Evolutionary conservation across 2,329 filamentous ascomycete species (phyloP), one percentile per base, ranked within the genome.

Genomic region (Pleoardoris graminearum): DNA sequence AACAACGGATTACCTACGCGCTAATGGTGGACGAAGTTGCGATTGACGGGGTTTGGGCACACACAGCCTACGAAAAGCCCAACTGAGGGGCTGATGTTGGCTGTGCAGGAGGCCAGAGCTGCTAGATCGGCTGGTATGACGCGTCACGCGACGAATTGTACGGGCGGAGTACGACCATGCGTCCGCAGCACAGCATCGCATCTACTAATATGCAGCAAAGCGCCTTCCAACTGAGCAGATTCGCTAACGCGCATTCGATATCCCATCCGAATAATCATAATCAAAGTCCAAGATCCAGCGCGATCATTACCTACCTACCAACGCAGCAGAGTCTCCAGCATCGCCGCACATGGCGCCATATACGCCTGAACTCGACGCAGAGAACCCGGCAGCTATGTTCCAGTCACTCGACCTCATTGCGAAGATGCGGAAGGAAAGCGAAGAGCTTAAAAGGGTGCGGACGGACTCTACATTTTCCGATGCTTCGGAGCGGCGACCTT

Each of bases 101-200:
- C 43, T 10, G 21, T 45, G 42, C 30, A 19, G 43, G 30, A 46
- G 30, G 43, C 30, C 43, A 30, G 21, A 46, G 22, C 36, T 35
- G 29, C 43, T 30, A 36, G 43, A 46, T 36, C 43, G 21, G 30
- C 42, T 45, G 12, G 43, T 35, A 46, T 46, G 43, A 46, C 43
- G 43, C 43, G 30, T 30, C 30, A 25, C 30, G 33, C n/a, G 21
- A 35, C 30, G 16, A 16, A 12, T 8, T 22, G 10, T 21, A 38
- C 19, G 36, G 41, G 25, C 27, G 41, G 27, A 32, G 27, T 44
- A 32, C 32, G 41, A 44, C 41, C 16, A 11, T 44, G 41, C 41
- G 41, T 44, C 43, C 43, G 43, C 43, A 46, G 30, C 21, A 36
- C 27, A 11, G 30, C 23, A n/a, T 11, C n/a, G 7, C 16, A 3